Evolutionary conservation across 2,329 filamentous ascomycete genomes (phyloP), one percentile per base, ranked within the genome.

Genomic region (Fusarium albidum): DNA sequence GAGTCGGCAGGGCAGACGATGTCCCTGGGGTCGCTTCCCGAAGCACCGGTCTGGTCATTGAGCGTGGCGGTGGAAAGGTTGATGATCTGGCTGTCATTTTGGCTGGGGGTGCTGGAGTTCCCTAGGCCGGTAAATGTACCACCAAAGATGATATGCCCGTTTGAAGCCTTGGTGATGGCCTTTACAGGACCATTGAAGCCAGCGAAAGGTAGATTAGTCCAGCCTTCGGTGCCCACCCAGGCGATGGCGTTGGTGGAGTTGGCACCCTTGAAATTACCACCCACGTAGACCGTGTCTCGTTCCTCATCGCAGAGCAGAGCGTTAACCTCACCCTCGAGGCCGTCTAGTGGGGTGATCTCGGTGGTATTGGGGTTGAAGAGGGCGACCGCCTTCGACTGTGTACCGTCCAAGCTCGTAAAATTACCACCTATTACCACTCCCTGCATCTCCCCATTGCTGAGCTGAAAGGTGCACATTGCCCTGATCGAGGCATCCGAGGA

Each of bases 141-240:
- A 39, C 92, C 96, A 69, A 97, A 99, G 49, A 98, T 84, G 60
- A 99, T 90, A 69, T 96, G 90, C 9, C 90, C 91, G 64, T 91
- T 89, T 2, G 87, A 80, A 15, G 88, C 85, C 75, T 91, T 92
- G 43, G 86, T 82, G 63, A 99, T 98, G 31, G 93, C 90, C 57
- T 85, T 85, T 44, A 99, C 92, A 3, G 91, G 91, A 21, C 93
- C 93, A 74, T 98, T 98, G 76, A 99, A 96, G 17, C 96, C 96
- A 33, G 87, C 86, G 77, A 99, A 99, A 3, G 94, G 89, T 50
- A 99, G 77, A 67, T 91, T 89, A 15, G 83, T 83, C 88, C 91
- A 97, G 41, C 84, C 86, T 26, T 85, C 77, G 9, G 78, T 82
- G 21, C 79, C 79, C 18, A 82, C 79, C 92, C 92, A 98, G 11